These are phyloP conservation scores for Anthostomella pinea DNA, from an alignment of 2,329 filamentous ascomycete genomes.

Conservation along the genomic window DNA sequence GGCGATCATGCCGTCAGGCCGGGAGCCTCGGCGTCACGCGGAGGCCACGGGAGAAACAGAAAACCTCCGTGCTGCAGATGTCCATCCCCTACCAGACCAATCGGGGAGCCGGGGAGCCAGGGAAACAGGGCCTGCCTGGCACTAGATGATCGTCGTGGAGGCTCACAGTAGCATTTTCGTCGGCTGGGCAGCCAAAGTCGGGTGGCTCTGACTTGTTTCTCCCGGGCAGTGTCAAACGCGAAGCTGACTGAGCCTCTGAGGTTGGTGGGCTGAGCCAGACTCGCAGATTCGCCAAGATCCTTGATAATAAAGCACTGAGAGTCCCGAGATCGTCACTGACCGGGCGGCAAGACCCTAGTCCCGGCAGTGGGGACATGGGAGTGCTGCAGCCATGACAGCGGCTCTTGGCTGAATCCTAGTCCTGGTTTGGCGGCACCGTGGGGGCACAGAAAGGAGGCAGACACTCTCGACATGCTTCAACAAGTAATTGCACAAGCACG, in stretches of 20 bases:
- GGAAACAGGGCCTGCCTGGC: constrained; percentile 12
- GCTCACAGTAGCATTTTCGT: constrained; percentile 6
- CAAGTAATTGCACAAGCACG: too few relatives aligned
- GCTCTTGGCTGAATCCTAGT: constrained; percentile 1
- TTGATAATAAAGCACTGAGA: too few relatives aligned
- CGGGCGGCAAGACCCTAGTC: constrained; percentile 1
- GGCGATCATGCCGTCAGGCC: too few relatives aligned
- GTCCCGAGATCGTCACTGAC: too few relatives aligned
- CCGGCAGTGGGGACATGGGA: neutral
- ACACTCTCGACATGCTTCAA: constrained; percentile 2
- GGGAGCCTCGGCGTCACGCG: too few relatives aligned
- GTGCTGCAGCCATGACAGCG: neutral
- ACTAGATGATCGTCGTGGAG: constrained; percentile 18
- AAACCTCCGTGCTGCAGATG: constrained; percentile 8
- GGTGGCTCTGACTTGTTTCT: constrained; percentile 14
- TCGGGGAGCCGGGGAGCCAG: constrained; percentile 8
- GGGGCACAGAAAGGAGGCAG: constrained; percentile 10
- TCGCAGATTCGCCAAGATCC: too few relatives aligned
- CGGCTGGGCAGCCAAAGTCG: constrained; percentile 1
- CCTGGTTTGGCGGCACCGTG: constrained; percentile 16
- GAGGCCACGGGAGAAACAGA: constrained; percentile 2
- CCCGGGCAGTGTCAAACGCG: constrained; percentile 18
- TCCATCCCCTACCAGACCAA: constrained; percentile 7
- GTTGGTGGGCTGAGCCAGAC: too few relatives aligned
- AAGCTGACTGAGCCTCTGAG: constrained; percentile 22